These are phyloP conservation scores for Cymbopogon citratus DNA, from an alignment of 176 grass and related monocot species.

Conservation along the genomic window DNA sequence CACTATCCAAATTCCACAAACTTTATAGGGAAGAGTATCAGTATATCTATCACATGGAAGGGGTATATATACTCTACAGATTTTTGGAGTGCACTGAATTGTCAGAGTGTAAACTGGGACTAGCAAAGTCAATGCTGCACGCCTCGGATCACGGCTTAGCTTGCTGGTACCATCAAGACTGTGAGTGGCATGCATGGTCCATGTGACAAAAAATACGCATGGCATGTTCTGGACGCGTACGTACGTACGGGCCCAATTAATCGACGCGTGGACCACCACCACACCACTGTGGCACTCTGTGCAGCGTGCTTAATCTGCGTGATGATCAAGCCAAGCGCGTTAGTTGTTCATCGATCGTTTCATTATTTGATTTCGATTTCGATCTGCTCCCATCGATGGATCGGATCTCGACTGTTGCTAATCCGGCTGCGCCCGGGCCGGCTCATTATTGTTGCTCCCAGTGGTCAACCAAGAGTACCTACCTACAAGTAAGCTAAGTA, in stretches of 20 bases:
- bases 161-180: background rate
- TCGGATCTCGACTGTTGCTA: background rate
- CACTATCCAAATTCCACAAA: no score
- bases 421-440: background rate
- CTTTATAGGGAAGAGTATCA: no score
- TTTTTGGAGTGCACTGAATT: no score
- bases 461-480: background rate
- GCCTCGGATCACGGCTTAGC: background rate
- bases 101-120: background rate
- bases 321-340: no score
- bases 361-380: no score
- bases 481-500: background rate
- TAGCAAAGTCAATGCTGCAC: background rate
- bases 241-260: background rate
- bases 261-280: background rate
- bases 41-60: no score
- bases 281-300: background rate
- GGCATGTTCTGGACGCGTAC: background rate
- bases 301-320: background rate
- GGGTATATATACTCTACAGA: no score
- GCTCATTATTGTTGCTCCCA: background rate
- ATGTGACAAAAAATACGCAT: background rate
- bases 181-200: background rate
- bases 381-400: no score
- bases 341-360: no score